These are phyloP conservation scores for Elasticomyces elasticus DNA, from an alignment of 495 filamentous ascomycete species.

Conservation along the genomic window DNA sequence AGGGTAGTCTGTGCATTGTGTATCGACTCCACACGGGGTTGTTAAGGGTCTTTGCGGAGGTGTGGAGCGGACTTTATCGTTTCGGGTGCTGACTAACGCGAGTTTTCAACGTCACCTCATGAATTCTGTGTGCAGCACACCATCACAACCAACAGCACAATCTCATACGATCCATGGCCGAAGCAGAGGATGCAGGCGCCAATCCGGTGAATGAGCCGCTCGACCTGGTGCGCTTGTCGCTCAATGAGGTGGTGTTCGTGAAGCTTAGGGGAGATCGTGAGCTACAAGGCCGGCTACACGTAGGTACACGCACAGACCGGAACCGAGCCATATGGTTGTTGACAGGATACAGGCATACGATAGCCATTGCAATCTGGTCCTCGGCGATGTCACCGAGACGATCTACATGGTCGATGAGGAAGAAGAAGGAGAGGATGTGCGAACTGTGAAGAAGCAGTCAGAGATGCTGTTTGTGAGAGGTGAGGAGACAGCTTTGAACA, in stretches of 20 bases:
- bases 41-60: not conserved
- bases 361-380: slow-evolving; percentile 94
- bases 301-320: slow-evolving; percentile 36
- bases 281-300: slow-evolving; percentile 87
- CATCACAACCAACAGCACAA: not conserved
- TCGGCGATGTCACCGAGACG: slow-evolving; percentile 95
- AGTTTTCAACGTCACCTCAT: not conserved
- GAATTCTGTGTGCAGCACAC: not conserved
- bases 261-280: slow-evolving; percentile 93
- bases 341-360: slow-evolving; percentile 71
- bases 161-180: slow-evolving; percentile 19
- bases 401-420: slow-evolving; percentile 78
- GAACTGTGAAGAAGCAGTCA: slow-evolving; percentile 72
- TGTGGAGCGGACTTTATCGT: too few relatives aligned
- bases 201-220: slow-evolving; percentile 73
- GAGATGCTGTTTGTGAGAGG: slow-evolving; percentile 99
- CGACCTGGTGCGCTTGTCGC: slow-evolving; percentile 83
- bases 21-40: not conserved
- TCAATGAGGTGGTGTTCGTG: slow-evolving; percentile 94
- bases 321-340: not conserved
- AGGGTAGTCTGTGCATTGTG: not conserved
- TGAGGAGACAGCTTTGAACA: slow-evolving; percentile 36
- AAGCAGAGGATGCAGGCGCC: slow-evolving; percentile 30
- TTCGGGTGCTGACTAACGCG: too few relatives aligned
- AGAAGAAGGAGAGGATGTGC: slow-evolving; percentile 69